Percentiles rank a stretch among this genome's conserved stretches.
Conservation (phyloP, 495 filamentous ascomycete species). For the Echria macrotheca region DNA sequence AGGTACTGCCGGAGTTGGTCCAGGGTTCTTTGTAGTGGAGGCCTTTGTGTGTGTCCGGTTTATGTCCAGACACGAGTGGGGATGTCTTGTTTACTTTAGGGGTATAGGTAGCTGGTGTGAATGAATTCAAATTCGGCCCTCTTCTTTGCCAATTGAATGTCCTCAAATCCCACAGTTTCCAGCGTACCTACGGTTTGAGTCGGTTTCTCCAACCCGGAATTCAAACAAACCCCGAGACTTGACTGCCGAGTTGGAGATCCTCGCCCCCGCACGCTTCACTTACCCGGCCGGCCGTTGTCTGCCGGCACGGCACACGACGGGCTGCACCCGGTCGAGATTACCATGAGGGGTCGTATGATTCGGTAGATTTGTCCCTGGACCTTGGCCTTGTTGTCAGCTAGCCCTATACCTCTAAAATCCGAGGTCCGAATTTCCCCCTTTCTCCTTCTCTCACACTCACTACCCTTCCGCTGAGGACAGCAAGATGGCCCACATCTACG, state of each 20-base stretch:
- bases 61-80: no score
- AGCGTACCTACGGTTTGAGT: conserved; percentile 1
- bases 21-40: conserved; percentile 22
- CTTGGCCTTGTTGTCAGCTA: not conserved
- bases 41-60: not conserved
- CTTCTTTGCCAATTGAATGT: not conserved
- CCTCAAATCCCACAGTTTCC: conserved; percentile 15
- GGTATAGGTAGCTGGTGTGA: not conserved
- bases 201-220: not conserved
- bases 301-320: no score
- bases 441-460: not conserved
- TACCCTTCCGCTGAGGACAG: not conserved
- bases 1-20: conserved; percentile 37
- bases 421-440: not conserved
- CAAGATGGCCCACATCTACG: conserved; percentile 3
- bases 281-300: no score
- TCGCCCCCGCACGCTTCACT: not conserved
- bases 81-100: not conserved
- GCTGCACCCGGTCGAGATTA: no score
- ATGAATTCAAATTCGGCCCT: not conserved
- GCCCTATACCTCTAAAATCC: not conserved
- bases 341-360: not conserved
- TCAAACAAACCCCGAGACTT: not conserved
- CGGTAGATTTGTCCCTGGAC: not conserved
- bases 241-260: not conserved